Evolutionary conservation across 139 green algal genomes (phyloP), one percentile per base, ranked within the genome.

Genomic region (Nannochloris sp.): DNA sequence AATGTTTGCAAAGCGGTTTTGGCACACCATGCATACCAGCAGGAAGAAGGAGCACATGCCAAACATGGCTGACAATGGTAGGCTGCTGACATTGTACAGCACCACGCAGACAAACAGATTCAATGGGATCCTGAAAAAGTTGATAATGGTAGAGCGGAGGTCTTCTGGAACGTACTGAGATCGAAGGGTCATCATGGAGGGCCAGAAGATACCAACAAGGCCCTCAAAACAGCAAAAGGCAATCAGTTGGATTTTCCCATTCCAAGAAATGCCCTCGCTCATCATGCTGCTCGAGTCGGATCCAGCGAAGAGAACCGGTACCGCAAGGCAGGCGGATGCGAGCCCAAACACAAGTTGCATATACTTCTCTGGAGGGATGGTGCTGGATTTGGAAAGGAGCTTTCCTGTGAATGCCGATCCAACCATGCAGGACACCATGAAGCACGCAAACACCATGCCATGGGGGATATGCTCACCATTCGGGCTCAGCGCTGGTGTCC

Each of bases 71-170:
- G 74, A 74, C 50, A 97, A 74, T 0, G 87, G 85, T 46, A 96
- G 87, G 7, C 10, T n/a, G 0, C 75, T 78, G 56, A 96, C 91
- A 69, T 97, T 95, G 78, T 89, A 93, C 8, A 97, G 82, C 24
- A 97, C 84, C 56, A 96, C 68, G 75, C 92, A 98, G 8, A 97
- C 92, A 61, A 97, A 97, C 19, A 92, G 50, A 81, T 97, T 97
- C 63, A 98, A 82, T 1, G 93, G 93, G 19, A 97, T 87, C 21
- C 93, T 78, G 89, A 98, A 98, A 64, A 90, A 83, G 83, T 97
- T 97, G 78, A 97, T 96, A 74, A 98, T 93, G 57, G 93, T 98
- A 54, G 84, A 85, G 12, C 92, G 78, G 62, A 87, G 75, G 68
- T 97, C 89, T 74, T 98, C 93, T 1, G 93, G 93, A 29, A 98